Conservation (phyloP, 371 early-diverging fungal species). For the Mortierella sp. region DNA sequence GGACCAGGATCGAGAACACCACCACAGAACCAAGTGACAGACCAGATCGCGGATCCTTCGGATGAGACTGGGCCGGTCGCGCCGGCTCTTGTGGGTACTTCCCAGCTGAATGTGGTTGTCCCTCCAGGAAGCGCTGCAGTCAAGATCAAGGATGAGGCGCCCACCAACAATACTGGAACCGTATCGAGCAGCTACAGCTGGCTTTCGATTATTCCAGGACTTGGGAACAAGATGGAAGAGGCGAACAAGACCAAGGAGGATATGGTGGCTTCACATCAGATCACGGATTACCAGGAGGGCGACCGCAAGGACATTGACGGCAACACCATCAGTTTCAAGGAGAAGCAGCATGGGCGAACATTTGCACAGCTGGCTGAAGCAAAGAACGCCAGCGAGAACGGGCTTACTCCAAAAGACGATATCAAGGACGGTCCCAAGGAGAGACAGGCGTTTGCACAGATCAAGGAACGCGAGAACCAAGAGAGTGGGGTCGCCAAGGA, state of each 20-base stretch:
- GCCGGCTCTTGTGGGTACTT: constrained; percentile 32
- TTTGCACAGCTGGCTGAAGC: constrained; percentile 28
- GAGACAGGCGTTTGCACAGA: constrained; percentile 22
- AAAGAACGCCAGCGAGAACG: constrained; percentile 5
- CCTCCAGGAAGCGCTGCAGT: constrained; percentile 17
- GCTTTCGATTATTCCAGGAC: constrained; percentile 54
- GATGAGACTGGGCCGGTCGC: constrained; percentile 20
- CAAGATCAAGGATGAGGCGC: not conserved
- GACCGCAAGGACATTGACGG: constrained; percentile 23
- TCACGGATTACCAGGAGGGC: constrained; percentile 25
- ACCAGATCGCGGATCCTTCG: constrained; percentile 18
- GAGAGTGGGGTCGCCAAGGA: constrained; percentile 21
- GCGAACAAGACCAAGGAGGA: not conserved
- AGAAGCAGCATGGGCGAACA: constrained; percentile 12
- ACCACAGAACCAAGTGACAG: constrained; percentile 5
- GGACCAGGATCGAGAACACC: not conserved
- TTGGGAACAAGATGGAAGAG: constrained; percentile 25
- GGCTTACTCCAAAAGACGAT: not conserved
- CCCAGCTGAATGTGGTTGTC: constrained; percentile 26
- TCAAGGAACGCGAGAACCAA: constrained; percentile 26
- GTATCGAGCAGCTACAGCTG: constrained; percentile 36
- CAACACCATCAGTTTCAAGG: constrained; percentile 13
- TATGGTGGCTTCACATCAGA: constrained; percentile 8
- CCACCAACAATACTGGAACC: not conserved
- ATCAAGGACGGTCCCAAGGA: constrained; percentile 1